Base-by-base conservation (phyloP, 208 protist species). In the Crithidia thermophila region DNA sequence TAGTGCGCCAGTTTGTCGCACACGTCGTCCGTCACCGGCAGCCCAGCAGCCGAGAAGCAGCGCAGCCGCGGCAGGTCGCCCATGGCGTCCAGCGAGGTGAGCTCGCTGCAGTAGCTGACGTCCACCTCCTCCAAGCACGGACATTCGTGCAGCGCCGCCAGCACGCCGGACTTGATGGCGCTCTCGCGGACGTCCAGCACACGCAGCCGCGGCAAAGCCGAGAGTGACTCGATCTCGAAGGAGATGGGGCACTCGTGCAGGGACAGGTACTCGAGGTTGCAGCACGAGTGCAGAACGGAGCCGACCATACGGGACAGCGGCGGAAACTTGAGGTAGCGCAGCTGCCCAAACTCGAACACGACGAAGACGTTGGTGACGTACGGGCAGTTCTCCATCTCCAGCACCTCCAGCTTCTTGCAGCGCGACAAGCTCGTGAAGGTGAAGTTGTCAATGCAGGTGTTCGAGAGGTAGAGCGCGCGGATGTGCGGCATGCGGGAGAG, bases 371-470 rank as follows among this genome's bases (percentile, higher is more conserved):
- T 74, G 13, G 57, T 71, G 16, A 82, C 43, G 55, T 70, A 77
- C 0, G 68, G 72, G 63, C 82, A 84, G n/a, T 62, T 68, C 33
- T 64, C 40, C 30, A 88, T 72, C 53, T 76, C 65, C 45, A 88
- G 59, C 47, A 73, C 66, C 67, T 69, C 76, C 40, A 88, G 62
- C 40, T 47, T 50, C 23, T 53, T 59, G 66, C 83, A 85, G 18
- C 75, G 52, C 43, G 73, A 72, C 31, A 85, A 55, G 8, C 72
- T 77, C 18, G 62, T 69, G 58, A 88, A 58, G 20, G 67, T 77
- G 63, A 75, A 81, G 67, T 81, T 77, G 56, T 77, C 79, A 20
- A 79, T 67, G 43, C 68, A 66, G 51, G 68, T 82, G 56, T 58
- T 66, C 42, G 68, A 75, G 45, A 85, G 70, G 63, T 85, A 76